Evolutionary conservation across 2,329 filamentous ascomycete genomes (phyloP), one percentile per base, ranked within the genome.

Genomic region (Trichoderma semiorbis): DNA sequence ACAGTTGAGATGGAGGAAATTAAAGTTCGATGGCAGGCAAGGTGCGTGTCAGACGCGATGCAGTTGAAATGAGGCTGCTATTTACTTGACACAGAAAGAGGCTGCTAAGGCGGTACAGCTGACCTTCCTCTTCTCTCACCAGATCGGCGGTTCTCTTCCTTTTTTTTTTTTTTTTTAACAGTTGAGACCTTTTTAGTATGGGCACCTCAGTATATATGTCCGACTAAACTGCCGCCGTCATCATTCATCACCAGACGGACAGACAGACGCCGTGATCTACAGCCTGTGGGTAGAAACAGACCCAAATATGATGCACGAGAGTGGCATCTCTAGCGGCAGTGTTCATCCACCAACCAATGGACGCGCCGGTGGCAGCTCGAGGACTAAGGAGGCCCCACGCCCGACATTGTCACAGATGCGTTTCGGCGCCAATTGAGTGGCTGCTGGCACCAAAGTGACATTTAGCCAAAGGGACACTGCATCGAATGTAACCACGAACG

Each of bases 401-500:
- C 47, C 58, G 66, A 58, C 70, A 39, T 26, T 10, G 70, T 72
- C 26, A 47, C 66, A 70, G 65, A 47, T 28, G 50, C 34, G 60
- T 70, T 72, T 72, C 70, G 68, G 65, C 63, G 66, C 60, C 63
- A 68, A 63, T 72, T 64, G 70, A 60, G 34, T 72, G 70, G 70
- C 66, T 70, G 70, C 21, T 43, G 34, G 24, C 7, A 28, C 21
- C 12, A 53, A 21, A 24, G 47, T n/a, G 47, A 21, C 47, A 53
- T 30, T 53, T 69, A 32, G 62, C 21, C 12, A 16, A 32, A 36
- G 43, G 28, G 43, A 47, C n/a, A 21, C 62, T 50, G 63, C 43
- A 24, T 24, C 63, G 30, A n/a, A 53, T 24, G 47, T 39, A 28
- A 39, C 32, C 64, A 47, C 24, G 18, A 28, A 26, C 24, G 28